A percentile compares a stretch with the other conserved stretches of the same genome.
Conservation (phyloP, 1,284 basidiomycete species). For the Sporisorium sorghi region DNA sequence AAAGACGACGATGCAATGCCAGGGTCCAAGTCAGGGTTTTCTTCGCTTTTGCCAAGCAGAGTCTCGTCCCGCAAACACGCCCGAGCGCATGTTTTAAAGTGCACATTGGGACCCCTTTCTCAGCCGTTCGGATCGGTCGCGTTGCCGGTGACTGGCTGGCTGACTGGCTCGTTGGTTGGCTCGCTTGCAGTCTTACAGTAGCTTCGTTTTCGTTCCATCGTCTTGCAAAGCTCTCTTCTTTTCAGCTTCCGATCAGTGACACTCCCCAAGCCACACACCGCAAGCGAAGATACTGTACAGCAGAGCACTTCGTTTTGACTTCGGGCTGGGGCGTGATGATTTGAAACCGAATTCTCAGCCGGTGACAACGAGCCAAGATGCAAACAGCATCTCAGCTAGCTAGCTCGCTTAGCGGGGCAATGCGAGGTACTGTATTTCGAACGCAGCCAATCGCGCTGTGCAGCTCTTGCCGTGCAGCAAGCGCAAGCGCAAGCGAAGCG, state of each 20-base stretch:
- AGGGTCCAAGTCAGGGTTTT: slow-evolving; percentile 5
- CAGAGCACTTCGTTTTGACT: no score
- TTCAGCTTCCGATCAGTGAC: no score
- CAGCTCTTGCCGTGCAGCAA: no score
- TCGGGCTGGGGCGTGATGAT: background rate
- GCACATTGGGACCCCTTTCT: background rate
- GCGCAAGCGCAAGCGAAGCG: no score
- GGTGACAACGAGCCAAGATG: background rate
- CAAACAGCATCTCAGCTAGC: background rate
- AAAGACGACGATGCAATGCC: no score
- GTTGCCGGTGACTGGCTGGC: slow-evolving; percentile 1
- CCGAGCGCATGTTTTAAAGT: no score
- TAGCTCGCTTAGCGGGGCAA: slow-evolving; percentile 1
- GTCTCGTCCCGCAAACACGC: no score
- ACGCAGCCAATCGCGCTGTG: no score
- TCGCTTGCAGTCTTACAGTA: slow-evolving; percentile 1
- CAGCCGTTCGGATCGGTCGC: background rate
- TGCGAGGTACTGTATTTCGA: no score
- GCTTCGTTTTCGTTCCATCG: background rate
- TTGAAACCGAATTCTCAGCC: background rate
- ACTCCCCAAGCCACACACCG: no score
- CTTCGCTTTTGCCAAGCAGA: background rate
- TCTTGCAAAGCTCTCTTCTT: background rate
- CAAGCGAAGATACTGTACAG: no score
- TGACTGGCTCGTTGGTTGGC: background rate